Conservation (phyloP, 176 grass and related monocot species). For the Puya raimondii region DNA sequence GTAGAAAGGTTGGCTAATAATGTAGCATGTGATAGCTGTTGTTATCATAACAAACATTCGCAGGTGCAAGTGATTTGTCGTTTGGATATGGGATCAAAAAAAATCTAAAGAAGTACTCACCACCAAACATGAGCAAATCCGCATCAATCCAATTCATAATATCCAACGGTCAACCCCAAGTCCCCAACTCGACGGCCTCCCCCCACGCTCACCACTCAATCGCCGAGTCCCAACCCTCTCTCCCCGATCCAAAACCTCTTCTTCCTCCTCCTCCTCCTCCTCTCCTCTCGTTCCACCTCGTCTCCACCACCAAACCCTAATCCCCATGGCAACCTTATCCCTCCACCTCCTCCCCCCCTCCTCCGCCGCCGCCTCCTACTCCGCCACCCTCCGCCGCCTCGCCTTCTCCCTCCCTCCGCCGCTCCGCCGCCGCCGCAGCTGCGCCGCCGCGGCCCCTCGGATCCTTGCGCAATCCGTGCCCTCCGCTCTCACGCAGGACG, state of each 20-base stretch:
- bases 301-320: too few species aligned
- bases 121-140: too few species aligned
- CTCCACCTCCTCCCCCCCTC: neutral
- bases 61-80: too few species aligned
- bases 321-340: neutral
- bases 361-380: conserved; percentile 7
- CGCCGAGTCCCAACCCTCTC: neutral
- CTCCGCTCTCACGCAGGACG: conserved; percentile 59
- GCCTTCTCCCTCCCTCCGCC: conserved; percentile 6
- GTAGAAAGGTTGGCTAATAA: neutral
- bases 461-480: conserved; percentile 49
- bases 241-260: neutral
- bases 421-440: neutral
- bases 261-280: neutral
- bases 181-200: neutral
- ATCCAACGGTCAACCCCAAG: neutral
- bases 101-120: too few species aligned
- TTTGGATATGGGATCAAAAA: too few species aligned
- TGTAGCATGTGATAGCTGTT: neutral
- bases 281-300: neutral
- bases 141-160: neutral
- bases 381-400: conserved; percentile 27
- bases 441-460: neutral
- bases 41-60: too few species aligned
- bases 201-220: neutral